Conservation (phyloP, 2,329 filamentous ascomycete species). For the Sclerotinia sclerotiorum region DNA sequence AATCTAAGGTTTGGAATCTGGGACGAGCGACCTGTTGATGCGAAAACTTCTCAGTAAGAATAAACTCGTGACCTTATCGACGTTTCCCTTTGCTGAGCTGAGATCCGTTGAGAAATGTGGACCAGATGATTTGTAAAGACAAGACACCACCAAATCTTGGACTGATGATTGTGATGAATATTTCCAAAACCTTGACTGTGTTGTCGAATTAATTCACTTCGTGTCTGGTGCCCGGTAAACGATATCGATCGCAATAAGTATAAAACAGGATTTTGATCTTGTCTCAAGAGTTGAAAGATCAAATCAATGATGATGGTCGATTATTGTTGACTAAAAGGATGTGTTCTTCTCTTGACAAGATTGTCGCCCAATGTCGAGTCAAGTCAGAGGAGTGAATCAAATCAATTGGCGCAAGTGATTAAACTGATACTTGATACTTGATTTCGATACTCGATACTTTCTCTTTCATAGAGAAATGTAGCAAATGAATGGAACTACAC, state of each 20-base stretch:
- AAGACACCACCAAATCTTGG: neutral
- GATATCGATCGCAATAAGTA: neutral
- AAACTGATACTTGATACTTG: neutral
- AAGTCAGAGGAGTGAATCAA: slow-evolving; percentile 5
- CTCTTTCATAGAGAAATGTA: neutral
- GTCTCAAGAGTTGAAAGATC: neutral
- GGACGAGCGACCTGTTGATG: neutral
- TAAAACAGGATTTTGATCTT: neutral
- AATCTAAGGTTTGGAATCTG: neutral
- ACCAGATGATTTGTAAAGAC: slow-evolving; percentile 9
- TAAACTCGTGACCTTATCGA: slow-evolving; percentile 19
- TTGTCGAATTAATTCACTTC: neutral
- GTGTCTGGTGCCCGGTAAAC: neutral
- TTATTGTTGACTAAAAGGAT: neutral
- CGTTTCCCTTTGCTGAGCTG: slow-evolving; percentile 9
- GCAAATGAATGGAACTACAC: neutral
- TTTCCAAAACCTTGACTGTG: neutral
- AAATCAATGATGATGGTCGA: neutral
- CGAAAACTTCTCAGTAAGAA: neutral
- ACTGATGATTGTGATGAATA: neutral
- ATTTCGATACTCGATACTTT: neutral
- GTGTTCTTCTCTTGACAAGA: neutral
- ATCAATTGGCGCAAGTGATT: slow-evolving; percentile 7
- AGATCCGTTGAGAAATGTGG: slow-evolving; percentile 15
- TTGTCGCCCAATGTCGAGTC: neutral